These are phyloP conservation scores for Phaeosphaeria sp. DNA, from an alignment of 2,329 filamentous ascomycete genomes.

Conservation along the genomic window DNA sequence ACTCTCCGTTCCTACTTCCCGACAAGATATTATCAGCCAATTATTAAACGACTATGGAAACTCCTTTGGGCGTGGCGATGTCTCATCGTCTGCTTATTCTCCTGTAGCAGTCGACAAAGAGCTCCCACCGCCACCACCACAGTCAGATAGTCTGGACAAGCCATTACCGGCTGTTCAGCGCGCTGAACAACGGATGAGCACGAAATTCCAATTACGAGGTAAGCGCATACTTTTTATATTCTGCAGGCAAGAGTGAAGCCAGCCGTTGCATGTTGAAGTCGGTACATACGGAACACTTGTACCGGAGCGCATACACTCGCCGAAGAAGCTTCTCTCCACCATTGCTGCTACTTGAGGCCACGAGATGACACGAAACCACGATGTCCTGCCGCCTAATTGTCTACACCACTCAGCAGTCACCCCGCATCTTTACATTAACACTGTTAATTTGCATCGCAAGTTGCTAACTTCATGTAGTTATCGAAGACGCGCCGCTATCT, in stretches of 20 bases:
- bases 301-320: background rate
- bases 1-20: slow-evolving; percentile 34
- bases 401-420: background rate
- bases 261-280: background rate
- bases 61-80: slow-evolving; percentile 33
- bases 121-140: slow-evolving; percentile 38
- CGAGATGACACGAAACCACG: background rate
- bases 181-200: slow-evolving; percentile 32
- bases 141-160: slow-evolving; percentile 29
- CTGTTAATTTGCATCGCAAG: background rate
- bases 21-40: slow-evolving; percentile 48
- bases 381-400: background rate
- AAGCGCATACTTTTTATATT: slow-evolving; percentile 11
- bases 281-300: background rate
- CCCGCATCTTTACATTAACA: background rate
- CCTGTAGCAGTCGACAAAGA: slow-evolving; percentile 37
- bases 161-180: slow-evolving; percentile 29
- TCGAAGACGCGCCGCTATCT: slow-evolving; percentile 18
- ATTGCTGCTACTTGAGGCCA: background rate
- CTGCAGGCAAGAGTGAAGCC: background rate
- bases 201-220: slow-evolving; percentile 46
- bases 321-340: background rate
- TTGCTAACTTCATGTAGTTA: slow-evolving; percentile 13
- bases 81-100: slow-evolving; percentile 29
- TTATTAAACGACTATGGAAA: slow-evolving; percentile 47